These are phyloP conservation scores for Dipteronia sinensis DNA, from an alignment of 345 rosid genomes.

Conservation along the genomic window DNA sequence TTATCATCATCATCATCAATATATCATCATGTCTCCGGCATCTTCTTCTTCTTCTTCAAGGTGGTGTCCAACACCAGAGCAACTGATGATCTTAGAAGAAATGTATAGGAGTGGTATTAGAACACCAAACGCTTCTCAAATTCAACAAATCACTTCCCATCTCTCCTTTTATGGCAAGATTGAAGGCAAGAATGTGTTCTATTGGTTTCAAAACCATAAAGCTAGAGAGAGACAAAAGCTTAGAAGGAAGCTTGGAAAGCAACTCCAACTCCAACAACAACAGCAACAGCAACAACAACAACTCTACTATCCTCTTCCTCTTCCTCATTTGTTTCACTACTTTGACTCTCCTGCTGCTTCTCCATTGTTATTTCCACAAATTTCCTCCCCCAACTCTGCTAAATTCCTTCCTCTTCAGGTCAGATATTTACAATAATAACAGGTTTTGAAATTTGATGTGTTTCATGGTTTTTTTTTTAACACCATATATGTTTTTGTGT, in stretches of 20 bases:
- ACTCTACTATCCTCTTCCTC: slow-evolving; percentile 21
- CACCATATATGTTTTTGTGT: no score
- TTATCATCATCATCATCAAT: no score
- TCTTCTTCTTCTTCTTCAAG: slow-evolving; percentile 71
- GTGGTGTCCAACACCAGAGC: slow-evolving; percentile 99
- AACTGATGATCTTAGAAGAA: slow-evolving; percentile 88
- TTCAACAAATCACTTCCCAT: slow-evolving; percentile 83
- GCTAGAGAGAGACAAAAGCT: slow-evolving; percentile 89
- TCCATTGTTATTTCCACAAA: slow-evolving; percentile 19
- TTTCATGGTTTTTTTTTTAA: background rate
- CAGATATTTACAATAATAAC: no score
- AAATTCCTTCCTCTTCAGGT: slow-evolving; percentile 27
- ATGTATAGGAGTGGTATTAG: slow-evolving; percentile 77
- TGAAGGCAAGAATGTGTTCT: slow-evolving; percentile 93
- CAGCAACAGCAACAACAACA: slow-evolving; percentile 61
- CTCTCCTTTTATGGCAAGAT: slow-evolving; percentile 74
- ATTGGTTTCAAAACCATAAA: slow-evolving; percentile 98
- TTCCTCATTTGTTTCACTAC: slow-evolving; percentile 32
- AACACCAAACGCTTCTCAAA: slow-evolving; percentile 84
- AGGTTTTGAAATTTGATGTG: no score
- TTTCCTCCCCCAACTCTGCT: slow-evolving; percentile 32
- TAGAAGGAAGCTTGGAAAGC: slow-evolving; percentile 71
- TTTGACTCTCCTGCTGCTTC: slow-evolving; percentile 37
- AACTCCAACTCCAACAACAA: slow-evolving; percentile 66
- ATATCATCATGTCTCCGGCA: slow-evolving; percentile 55